phyloP scores from a whole-genome alignment of 2,329 filamentous ascomycete species.

The Sporothrix sp. region DNA sequence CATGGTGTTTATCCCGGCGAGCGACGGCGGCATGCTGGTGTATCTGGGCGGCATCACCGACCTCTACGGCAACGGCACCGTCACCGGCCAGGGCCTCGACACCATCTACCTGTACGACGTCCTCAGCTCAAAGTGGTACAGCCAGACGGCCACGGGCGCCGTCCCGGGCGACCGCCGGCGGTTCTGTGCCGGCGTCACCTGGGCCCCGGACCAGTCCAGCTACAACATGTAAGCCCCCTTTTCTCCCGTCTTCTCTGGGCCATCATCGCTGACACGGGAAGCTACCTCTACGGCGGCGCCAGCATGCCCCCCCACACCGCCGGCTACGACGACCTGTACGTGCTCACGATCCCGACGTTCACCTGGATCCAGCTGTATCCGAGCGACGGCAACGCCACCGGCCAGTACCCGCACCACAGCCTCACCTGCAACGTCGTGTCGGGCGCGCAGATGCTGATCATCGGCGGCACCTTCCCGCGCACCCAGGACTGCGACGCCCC shows the following conservation, averaged over 20 bases:
- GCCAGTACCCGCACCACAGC: constrained; percentile 41
- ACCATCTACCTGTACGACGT: constrained; percentile 53
- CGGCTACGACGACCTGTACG: constrained; percentile 53
- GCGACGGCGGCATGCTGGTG: constrained; percentile 48
- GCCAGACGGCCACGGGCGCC: constrained; percentile 44
- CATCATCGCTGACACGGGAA: constrained; percentile 21
- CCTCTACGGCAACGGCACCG: constrained; percentile 36
- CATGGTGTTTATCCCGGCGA: constrained; percentile 50
- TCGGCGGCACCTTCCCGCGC: constrained; percentile 49
- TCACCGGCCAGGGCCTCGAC: constrained; percentile 35
- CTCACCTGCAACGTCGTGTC: constrained; percentile 48
- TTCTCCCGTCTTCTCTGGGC: background rate
- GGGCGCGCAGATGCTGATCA: constrained; percentile 51
- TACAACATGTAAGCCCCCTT: constrained; percentile 49
- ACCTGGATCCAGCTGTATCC: constrained; percentile 51
- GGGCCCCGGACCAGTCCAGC: constrained; percentile 48
- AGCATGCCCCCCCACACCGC: constrained; percentile 35
- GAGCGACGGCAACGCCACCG: constrained; percentile 28
- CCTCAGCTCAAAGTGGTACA: constrained; percentile 49
- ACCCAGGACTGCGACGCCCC: constrained; percentile 39
- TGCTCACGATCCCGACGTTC: constrained; percentile 53
- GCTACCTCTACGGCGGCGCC: constrained; percentile 52
- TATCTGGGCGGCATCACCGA: constrained; percentile 53
- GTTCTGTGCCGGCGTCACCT: constrained; percentile 53
- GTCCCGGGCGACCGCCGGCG: constrained; percentile 43